These are phyloP conservation scores for Metschnikowia matae DNA, from an alignment of 805 yeast genomes.

Conservation along the genomic window DNA sequence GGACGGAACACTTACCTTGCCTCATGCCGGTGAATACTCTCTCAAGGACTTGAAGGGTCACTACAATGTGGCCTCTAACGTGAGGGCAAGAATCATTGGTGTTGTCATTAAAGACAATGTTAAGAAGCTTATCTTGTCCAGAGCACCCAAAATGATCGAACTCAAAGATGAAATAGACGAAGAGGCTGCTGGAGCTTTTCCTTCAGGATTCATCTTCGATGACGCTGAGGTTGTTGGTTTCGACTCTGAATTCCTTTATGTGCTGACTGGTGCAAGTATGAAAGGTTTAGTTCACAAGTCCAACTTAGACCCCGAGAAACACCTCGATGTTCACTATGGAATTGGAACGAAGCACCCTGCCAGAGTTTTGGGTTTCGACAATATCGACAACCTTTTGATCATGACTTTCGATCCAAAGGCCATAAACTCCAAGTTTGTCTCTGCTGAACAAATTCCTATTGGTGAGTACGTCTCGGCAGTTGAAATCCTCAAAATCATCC, in stretches of 20 bases:
- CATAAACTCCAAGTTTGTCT: conserved; percentile 61
- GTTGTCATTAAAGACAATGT: conserved; percentile 45
- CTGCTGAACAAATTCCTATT: conserved; percentile 66
- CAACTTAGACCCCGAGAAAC: conserved; percentile 49
- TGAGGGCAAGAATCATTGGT: conserved; percentile 70
- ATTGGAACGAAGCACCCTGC: conserved; percentile 69
- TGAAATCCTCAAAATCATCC: conserved; percentile 52
- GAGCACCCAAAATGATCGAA: conserved; percentile 50
- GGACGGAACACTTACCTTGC: conserved; percentile 62
- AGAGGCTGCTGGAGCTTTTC: conserved; percentile 56
- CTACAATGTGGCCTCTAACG: conserved; percentile 60
- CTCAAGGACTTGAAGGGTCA: conserved; percentile 51
- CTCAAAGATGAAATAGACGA: conserved; percentile 20
- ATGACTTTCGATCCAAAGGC: conserved; percentile 66
- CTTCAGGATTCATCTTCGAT: conserved; percentile 65
- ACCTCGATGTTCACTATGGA: conserved; percentile 46
- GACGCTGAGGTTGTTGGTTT: conserved; percentile 60
- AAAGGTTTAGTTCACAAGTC: conserved; percentile 80
- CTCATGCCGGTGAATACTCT: conserved; percentile 57
- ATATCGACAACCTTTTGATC: conserved; percentile 60
- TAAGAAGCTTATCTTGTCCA: conserved; percentile 61
- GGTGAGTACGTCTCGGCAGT: conserved; percentile 60
- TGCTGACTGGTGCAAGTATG: conserved; percentile 49
- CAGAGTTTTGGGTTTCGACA: conserved; percentile 68
- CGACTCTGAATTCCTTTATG: conserved; percentile 54